Base-by-base conservation (phyloP, 2,329 filamentous ascomycete genomes). In the Nemania bipapillata region DNA sequence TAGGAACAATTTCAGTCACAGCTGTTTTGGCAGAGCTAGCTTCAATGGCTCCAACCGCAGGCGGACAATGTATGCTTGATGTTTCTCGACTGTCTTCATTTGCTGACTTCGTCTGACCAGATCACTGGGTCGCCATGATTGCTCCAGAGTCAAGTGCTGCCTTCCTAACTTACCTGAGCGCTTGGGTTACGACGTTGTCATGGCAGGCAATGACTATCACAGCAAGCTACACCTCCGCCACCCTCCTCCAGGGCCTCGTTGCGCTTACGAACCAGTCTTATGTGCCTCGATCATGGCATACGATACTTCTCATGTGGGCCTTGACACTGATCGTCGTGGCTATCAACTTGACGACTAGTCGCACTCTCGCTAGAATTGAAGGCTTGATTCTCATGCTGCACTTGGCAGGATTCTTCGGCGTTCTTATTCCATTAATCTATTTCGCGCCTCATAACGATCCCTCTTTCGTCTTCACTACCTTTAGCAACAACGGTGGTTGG, bases 401-500 rank as follows among this genome's bases (percentile, higher is more conserved):
- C 12, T 22, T 66, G 7, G 50, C 40, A 1, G 63, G 63, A 7
- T 66, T 66, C 42, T 57, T 66, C 4, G 64, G 50, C 1, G n/a
- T 66, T 15, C 17, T 62, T 0, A 5, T 66, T 3, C 64, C 57
- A 3, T 9, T 57, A 22, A 57, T 62, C 1, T 52, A 66, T 30
- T 56, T 62, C 37, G 32, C 37, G 5, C 35, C 24, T 17, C 37
- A 62, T 32, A 52, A 53, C 40, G 49, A 26, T 1, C 32, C 47
- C 5, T n/a, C 28, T 2, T 28, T 37, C 3, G 61, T 52, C 9
- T 63, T 57, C 61, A 54, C 74, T 0, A 79, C 77, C 0, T 84
- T 84, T 42, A 71, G 77, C 22, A 85, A 85, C 62, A 76, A 79
- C 0, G 82, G 83, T 1, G 80, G 76, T 0, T 87, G 83, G 83